Base-by-base conservation (phyloP, 805 yeast genomes). In the Yarrowia bubula region DNA sequence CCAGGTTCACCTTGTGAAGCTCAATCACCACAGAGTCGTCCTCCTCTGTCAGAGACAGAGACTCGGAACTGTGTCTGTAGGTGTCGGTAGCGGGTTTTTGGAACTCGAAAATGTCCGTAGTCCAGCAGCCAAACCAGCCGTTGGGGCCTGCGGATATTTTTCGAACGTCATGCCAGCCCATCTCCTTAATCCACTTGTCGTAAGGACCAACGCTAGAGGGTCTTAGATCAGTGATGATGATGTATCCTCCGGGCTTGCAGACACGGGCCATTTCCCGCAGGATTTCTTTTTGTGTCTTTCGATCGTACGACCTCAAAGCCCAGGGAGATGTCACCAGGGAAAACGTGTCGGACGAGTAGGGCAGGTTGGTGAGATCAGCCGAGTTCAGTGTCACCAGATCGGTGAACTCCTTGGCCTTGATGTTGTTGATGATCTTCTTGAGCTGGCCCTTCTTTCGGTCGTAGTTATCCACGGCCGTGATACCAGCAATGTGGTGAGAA, bases 61-160 rank as follows among this genome's bases (percentile, higher is more conserved):
- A 51, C 58, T 51, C 58, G 17, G 58, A 38, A 33, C 43, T 37
- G 58, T 51, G 43, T 37, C 58, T 22, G 48, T 35, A 55, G 14
- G 62, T 32, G 46, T 42, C 51, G 3, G 47, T 44, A 2, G 41
- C 51, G 7, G 64, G 64, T 22, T 58, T 58, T 22, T 37, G 41
- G 41, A 58, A 58, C 64, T 22, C 42, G 35, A 17, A 58, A 22
- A 32, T 15, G 33, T 43, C 51, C 11, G 64, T 58, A 1, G 51
- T 31, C 64, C 64, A 58, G 43, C 43, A 58, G 8, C 64, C 64
- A 13, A 58, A 58, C 64, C 64, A 58, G 41, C 64, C 64, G 33
- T 58, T 58, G 42, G 64, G 51, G 42, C 64, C 64, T 8, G 64
- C 64, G 3, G 51, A 33, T n/a, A 33, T 43, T 43, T 18, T 58